These are phyloP conservation scores for Malus sieversii DNA, from an alignment of 306 rosid species.

Conservation along the genomic window DNA sequence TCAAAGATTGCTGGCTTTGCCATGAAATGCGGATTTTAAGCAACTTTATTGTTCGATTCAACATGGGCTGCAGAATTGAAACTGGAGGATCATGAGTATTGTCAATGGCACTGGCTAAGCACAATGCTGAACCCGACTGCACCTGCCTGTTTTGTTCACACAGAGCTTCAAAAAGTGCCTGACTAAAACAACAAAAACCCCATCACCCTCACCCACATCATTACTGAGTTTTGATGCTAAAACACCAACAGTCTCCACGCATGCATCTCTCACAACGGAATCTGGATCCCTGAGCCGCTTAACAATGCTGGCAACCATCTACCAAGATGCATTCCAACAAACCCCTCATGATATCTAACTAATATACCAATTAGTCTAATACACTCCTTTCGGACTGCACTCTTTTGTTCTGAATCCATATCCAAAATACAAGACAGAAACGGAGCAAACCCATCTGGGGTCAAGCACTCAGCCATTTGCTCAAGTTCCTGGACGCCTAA, in stretches of 20 bases:
- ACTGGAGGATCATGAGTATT: conserved; percentile 54
- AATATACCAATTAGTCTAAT: conserved; percentile 46
- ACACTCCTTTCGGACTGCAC: conserved; percentile 52
- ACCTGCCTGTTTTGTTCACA: conserved; percentile 80
- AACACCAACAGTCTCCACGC: conserved; percentile 46
- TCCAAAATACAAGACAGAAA: conserved; percentile 65
- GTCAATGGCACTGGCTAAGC: conserved; percentile 42
- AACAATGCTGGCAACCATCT: conserved; percentile 54
- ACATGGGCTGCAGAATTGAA: conserved; percentile 54
- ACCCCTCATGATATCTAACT: conserved; percentile 27
- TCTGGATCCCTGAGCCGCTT: conserved; percentile 67
- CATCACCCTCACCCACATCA: conserved; percentile 17
- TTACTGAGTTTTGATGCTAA: conserved; percentile 39
- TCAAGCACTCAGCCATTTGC: conserved; percentile 32
- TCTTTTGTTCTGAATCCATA: conserved; percentile 59
- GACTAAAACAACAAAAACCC: conserved; percentile 43
- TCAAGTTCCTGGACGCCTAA: conserved; percentile 63
- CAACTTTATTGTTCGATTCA: conserved; percentile 52
- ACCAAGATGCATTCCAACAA: conserved; percentile 45
- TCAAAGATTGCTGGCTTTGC: conserved; percentile 67
- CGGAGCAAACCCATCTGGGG: conserved; percentile 50
- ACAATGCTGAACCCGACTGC: conserved; percentile 59
- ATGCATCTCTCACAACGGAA: conserved; percentile 62
- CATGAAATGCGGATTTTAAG: conserved; percentile 70
- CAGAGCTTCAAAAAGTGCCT: conserved; percentile 62